phyloP scores from a whole-genome alignment of 2,329 filamentous ascomycete genomes.

The Beauveria scarabaeidicola region DNA sequence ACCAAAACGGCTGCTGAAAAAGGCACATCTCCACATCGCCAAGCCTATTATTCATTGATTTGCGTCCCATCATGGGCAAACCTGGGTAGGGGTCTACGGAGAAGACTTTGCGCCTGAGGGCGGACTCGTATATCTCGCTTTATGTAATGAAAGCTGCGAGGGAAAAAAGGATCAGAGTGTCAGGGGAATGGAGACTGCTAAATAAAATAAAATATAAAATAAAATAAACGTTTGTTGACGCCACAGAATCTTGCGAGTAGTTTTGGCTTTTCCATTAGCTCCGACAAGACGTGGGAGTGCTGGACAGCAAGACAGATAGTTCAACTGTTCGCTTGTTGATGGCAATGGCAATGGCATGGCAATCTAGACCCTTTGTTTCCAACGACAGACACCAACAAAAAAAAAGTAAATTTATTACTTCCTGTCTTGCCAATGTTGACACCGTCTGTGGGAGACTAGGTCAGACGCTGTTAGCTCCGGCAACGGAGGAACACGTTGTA shows the following conservation, averaged over 20 bases:
- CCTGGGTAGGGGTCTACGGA: not conserved
- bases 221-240: not conserved
- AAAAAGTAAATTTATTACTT: too few relatives aligned
- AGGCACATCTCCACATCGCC: not conserved
- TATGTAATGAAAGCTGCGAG: not conserved
- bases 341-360: too few relatives aligned
- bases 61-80: not conserved
- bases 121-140: not conserved
- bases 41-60: not conserved
- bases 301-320: too few relatives aligned
- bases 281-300: too few relatives aligned
- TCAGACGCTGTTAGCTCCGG: not conserved
- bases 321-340: too few relatives aligned
- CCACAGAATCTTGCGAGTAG: not conserved
- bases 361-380: too few relatives aligned
- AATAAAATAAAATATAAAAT: too few relatives aligned
- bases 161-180: not conserved
- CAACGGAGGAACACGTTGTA: not conserved
- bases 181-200: not conserved
- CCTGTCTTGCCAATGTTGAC: too few relatives aligned
- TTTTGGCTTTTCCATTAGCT: not conserved
- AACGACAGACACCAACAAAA: too few relatives aligned
- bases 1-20: too few relatives aligned
- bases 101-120: not conserved
- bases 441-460: not conserved